Percentiles rank a stretch among this genome's conserved stretches.
phyloP scores from a whole-genome alignment of 768 basidiomycete species.

The Tylopilus plumbeoviolaceoides region DNA sequence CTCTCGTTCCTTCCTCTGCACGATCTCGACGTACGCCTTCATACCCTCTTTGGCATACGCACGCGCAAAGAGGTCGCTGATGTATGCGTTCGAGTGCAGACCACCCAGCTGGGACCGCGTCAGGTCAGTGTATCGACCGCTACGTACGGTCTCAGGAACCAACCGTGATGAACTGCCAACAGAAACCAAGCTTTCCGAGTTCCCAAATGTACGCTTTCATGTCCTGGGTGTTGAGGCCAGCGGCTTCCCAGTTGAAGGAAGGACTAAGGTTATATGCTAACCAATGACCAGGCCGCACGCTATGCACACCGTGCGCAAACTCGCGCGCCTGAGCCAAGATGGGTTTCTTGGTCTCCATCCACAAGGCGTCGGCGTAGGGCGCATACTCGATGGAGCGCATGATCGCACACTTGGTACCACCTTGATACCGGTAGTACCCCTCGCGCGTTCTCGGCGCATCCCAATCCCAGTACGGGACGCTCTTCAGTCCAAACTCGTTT shows the following conservation, averaged over 20 bases:
- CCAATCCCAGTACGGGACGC: slow-evolving; percentile 90
- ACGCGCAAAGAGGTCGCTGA: slow-evolving; percentile 87
- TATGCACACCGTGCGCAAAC: slow-evolving; percentile 86
- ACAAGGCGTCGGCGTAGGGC: slow-evolving; percentile 86
- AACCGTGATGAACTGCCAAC: slow-evolving; percentile 99
- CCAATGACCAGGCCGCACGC: slow-evolving; percentile 85
- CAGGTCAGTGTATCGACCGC: slow-evolving; percentile 2
- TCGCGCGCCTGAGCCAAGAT: slow-evolving; percentile 88
- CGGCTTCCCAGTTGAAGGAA: slow-evolving; percentile 93
- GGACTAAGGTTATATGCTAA: slow-evolving; percentile 94
- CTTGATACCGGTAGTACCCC: slow-evolving; percentile 96
- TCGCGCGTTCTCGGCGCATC: slow-evolving; percentile 91
- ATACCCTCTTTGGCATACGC: slow-evolving; percentile 92
- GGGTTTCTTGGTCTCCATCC: slow-evolving; percentile 98
- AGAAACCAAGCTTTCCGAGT: slow-evolving; percentile 91
- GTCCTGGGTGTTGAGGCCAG: slow-evolving; percentile 78
- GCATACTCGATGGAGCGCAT: slow-evolving; percentile 91
- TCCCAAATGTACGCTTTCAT: slow-evolving; percentile 92
- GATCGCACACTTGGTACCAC: slow-evolving; percentile 92
- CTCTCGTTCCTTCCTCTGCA: slow-evolving; percentile 90
- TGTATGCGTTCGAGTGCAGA: slow-evolving; percentile 95
- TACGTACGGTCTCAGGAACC: slow-evolving; percentile 24
- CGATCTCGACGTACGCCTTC: slow-evolving; percentile 96
- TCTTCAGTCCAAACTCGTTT: slow-evolving; percentile 69
- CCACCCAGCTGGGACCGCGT: slow-evolving; percentile 71